Conservation (phyloP, 495 filamentous ascomycete genomes). For the Talaromyces nanjingensis region DNA sequence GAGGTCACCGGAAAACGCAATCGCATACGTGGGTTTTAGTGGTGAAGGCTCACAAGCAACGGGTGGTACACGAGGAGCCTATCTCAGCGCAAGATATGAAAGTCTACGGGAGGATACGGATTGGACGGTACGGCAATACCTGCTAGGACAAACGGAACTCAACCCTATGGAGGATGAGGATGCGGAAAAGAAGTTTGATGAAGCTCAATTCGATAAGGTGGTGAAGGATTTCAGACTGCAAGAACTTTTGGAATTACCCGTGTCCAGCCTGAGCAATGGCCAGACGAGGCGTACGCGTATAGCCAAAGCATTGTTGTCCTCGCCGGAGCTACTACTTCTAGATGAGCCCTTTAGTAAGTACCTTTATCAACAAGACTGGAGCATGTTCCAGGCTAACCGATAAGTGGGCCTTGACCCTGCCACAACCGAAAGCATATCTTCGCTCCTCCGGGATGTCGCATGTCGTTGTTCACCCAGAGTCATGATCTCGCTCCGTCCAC, state of each 20-base stretch:
- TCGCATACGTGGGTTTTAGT: slow-evolving; percentile 77
- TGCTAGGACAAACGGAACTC: slow-evolving; percentile 68
- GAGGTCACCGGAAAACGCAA: slow-evolving; percentile 53
- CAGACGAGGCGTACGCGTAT: slow-evolving; percentile 83
- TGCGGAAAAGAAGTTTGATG: slow-evolving; percentile 30
- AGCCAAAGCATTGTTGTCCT: slow-evolving; percentile 70
- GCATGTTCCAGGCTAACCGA: background rate
- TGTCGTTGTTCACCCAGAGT: slow-evolving; percentile 59
- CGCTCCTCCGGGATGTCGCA: slow-evolving; percentile 59
- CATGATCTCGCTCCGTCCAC: slow-evolving; percentile 70
- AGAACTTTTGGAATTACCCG: slow-evolving; percentile 64
- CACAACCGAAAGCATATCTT: slow-evolving; percentile 60
- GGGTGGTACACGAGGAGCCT: slow-evolving; percentile 59
- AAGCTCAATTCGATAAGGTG: slow-evolving; percentile 48
- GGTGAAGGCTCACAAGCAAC: slow-evolving; percentile 51
- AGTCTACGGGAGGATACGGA: slow-evolving; percentile 78
- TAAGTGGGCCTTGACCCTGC: slow-evolving; percentile 83
- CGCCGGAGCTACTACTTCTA: slow-evolving; percentile 74
- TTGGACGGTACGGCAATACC: slow-evolving; percentile 71
- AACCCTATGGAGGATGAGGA: slow-evolving; percentile 58
- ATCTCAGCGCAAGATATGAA: slow-evolving; percentile 91
- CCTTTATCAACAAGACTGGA: background rate
- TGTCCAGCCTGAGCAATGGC: slow-evolving; percentile 86
- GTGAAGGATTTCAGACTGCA: slow-evolving; percentile 58
- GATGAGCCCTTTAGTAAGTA: slow-evolving; percentile 85